Evolutionary conservation across 2,329 filamentous ascomycete species (phyloP), one percentile per base, ranked within the genome.

Genomic region (Stachybotrys chlorohalonatus): DNA sequence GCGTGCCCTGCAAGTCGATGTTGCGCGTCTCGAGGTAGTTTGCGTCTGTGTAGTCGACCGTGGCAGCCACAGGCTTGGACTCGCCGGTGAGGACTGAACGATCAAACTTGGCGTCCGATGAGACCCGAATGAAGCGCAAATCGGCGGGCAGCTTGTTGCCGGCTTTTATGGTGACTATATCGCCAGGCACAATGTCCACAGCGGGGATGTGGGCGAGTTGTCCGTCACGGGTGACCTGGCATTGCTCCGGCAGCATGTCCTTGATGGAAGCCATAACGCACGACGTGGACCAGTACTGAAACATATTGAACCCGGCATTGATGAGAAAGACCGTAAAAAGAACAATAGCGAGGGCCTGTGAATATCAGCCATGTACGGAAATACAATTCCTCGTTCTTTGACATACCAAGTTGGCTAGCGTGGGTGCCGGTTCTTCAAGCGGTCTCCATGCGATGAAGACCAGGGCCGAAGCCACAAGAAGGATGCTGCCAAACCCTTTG

Each of bases 361-460:
- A 13, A 17, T 7, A 30, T 42, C 13, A 31, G 51, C n/a, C 11
- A 50, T 7, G 17, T n/a, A 24, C 16, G 46, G 6, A 45, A 16
- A 32, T 52, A 32, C 16, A 7, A 2, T 11, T 45, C 11, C 3
- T 24, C 31, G 9, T n/a, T 46, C 11, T 15, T 1, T 11, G 30
- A 47, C 59, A 30, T 58, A 64, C 62, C 59, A 83, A 61, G 64
- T 93, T 92, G 7, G 88, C 86, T 13, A 79, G 62, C 0, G 84
- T 79, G 3, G 88, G 87, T 3, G 50, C 52, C 4, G 87, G 87
- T 9, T 87, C 64, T 5, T 87, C 87, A 0, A 92, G 79, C 0
- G 88, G 89, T 58, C 82, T 85, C 87, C 87, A 92, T 3, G 87
- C 83, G 55, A 92, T 72, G 63, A 91, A 90, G 52, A 92, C 87